Evolutionary conservation across 2,329 filamentous ascomycete genomes (phyloP).

Genomic region (Hypoxylon sp.): DNA sequence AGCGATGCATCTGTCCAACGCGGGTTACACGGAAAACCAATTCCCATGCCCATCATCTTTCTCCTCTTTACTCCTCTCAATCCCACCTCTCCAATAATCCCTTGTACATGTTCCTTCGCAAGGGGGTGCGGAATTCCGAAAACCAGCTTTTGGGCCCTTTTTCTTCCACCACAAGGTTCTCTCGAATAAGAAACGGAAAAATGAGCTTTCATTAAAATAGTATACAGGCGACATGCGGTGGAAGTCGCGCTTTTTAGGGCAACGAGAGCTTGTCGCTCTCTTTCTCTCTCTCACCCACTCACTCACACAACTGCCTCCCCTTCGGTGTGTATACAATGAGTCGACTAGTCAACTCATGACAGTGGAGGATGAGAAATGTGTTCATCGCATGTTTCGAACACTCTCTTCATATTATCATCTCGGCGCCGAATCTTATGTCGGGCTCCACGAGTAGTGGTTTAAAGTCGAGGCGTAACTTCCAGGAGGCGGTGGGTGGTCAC

Average conservation of each 20-base stretch:
- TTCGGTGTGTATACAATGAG: constrained; percentile 15
- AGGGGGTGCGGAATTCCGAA: constrained; percentile 32
- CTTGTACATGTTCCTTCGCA: constrained; percentile 31
- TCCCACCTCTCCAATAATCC: constrained; percentile 25
- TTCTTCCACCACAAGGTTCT: constrained; percentile 35
- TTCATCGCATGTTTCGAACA: constrained; percentile 18
- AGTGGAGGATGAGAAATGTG: constrained; percentile 26
- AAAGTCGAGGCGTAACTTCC: constrained; percentile 65
- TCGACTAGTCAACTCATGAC: constrained; percentile 16
- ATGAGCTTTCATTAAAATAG: constrained; percentile 44
- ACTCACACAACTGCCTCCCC: constrained; percentile 19
- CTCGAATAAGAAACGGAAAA: constrained; percentile 36
- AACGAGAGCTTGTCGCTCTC: constrained; percentile 28
- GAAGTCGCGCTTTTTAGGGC: constrained; percentile 35
- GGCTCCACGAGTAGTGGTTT: constrained; percentile 72
- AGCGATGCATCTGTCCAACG: constrained; percentile 24
- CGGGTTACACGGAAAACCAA: constrained; percentile 31
- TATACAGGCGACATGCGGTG: constrained; percentile 42
- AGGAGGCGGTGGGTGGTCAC: constrained; percentile 57
- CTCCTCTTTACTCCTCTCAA: constrained; percentile 33
- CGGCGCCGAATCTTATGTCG: constrained; percentile 56
- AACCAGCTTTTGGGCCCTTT: constrained; percentile 39
- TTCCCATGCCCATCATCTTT: constrained; percentile 31
- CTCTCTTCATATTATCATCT: constrained; percentile 18
- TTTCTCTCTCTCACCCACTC: constrained; percentile 12